Conservation (phyloP, 345 rosid genomes). For the Mangifera indica region DNA sequence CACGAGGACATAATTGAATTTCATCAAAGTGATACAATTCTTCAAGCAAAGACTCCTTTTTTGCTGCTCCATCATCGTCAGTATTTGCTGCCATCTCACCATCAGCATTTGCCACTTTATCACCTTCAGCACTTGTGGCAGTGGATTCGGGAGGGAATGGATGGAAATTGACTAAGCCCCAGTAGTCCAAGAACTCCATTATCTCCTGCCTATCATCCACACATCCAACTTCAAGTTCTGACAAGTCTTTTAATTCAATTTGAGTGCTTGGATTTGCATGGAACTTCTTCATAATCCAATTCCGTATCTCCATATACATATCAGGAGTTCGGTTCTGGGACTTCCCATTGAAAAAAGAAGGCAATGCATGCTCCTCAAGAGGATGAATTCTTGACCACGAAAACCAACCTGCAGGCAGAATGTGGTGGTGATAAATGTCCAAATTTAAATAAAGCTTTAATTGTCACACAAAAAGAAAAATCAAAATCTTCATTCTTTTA, state of each 20-base stretch:
- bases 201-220: constrained; percentile 82
- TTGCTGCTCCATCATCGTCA: constrained; percentile 16
- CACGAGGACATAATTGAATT: constrained; percentile 47
- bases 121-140: constrained; percentile 35
- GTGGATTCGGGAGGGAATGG: constrained; percentile 64
- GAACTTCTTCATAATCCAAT: constrained; percentile 81
- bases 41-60: constrained; percentile 56
- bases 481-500: background rate
- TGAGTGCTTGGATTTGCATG: constrained; percentile 60
- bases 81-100: constrained; percentile 27
- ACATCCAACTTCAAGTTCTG: constrained; percentile 77
- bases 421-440: constrained; percentile 2
- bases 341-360: constrained; percentile 89
- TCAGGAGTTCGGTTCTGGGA: constrained; percentile 58
- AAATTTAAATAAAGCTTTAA: background rate
- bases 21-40: constrained; percentile 73
- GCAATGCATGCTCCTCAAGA: constrained; percentile 76
- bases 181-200: constrained; percentile 91
- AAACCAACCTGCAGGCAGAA: constrained; percentile 75
- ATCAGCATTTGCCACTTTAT: constrained; percentile 34
- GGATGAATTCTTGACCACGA: constrained; percentile 81
- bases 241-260: constrained; percentile 68
- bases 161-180: constrained; percentile 98
- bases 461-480: background rate
- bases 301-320: constrained; percentile 73